Base-by-base conservation (phyloP, 192 early-diverging fungal species). In the Fimicolochytrium jonesii region DNA sequence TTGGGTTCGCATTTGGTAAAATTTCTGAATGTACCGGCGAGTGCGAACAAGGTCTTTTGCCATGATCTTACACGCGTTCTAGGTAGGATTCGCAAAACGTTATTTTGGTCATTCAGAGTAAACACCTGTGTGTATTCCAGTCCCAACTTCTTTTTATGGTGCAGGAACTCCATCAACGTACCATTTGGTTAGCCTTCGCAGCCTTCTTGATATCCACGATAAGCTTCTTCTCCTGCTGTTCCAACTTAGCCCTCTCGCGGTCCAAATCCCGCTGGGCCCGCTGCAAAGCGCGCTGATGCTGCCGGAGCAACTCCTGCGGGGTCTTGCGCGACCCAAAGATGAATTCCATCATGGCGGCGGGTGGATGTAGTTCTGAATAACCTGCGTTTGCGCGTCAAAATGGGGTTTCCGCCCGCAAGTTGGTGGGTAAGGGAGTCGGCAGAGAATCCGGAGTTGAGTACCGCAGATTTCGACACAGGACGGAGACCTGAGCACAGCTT, bases 41-140 rank as follows among this genome's bases (percentile, higher is more conserved):
- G 94, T 99, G 34, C 96, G 81, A 15, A 99, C 96, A 46, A 99
- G 72, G 74, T 99, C 94, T 76, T 92, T 96, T 42, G 96, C 96
- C 94, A 96, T 97, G 44, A 97, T 83, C 63, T 95, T 95, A 71
- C 88, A 92, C 5, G 92, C 88, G 58, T 75, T 77, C 86, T 90
- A 31, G 7, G 25, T 13, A 50, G 48, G 17, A 18, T 13, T 50
- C 23, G 13, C 48, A 25, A 15, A 50, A n/a, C n/a, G n/a, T n/a
- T n/a, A n/a, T n/a, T n/a, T n/a, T n/a, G n/a, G n/a, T n/a, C n/a
- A n/a, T n/a, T n/a, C n/a, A n/a, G n/a, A n/a, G n/a, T n/a, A n/a
- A n/a, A n/a, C n/a, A n/a, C n/a, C n/a, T n/a, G n/a, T n/a, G n/a
- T n/a, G n/a, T n/a, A n/a, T n/a, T n/a, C n/a, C n/a, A 39, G 36